Percentiles rank a stretch among this genome's conserved stretches.
These are phyloP conservation scores for Metschnikowia arizonensis DNA, from an alignment of 805 yeast genomes.

Conservation along the genomic window DNA sequence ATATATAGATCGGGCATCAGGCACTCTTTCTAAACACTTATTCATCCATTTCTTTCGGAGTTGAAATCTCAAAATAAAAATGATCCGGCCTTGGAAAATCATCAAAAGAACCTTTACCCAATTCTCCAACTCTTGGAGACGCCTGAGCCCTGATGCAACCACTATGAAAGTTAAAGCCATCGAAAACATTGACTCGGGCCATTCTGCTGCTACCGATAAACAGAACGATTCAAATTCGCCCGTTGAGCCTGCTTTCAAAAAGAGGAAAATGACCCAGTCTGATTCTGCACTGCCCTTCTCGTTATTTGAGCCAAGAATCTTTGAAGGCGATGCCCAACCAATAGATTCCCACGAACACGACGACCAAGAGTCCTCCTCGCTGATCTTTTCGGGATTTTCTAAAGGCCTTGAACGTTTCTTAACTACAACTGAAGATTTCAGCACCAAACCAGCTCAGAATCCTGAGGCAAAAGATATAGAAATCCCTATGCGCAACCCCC, in stretches of 20 bases:
- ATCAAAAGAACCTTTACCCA: constrained; percentile 13
- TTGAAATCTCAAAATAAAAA: background rate
- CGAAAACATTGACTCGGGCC: background rate
- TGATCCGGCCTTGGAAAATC: constrained; percentile 10
- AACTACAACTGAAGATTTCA: background rate
- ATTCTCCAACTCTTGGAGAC: constrained; percentile 5
- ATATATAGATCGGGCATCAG: background rate
- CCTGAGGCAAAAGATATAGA: background rate
- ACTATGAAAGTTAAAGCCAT: background rate
- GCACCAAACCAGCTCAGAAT: background rate
- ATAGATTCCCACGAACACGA: background rate
- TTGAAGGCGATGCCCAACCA: background rate
- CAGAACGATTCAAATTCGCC: background rate
- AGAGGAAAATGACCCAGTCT: background rate
- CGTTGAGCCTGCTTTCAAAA: background rate
- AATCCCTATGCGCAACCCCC: constrained; percentile 3
- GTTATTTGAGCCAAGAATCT: background rate
- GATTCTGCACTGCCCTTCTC: background rate
- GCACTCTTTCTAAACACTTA: background rate
- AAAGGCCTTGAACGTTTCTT: background rate
- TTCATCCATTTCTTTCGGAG: background rate
- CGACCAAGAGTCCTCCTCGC: background rate
- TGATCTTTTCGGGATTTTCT: constrained; percentile 2
- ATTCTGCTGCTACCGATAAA: background rate
- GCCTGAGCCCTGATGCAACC: background rate